Conservation (phyloP, 2,329 filamentous ascomycete genomes). For the Sclerotinia sclerotiorum region DNA sequence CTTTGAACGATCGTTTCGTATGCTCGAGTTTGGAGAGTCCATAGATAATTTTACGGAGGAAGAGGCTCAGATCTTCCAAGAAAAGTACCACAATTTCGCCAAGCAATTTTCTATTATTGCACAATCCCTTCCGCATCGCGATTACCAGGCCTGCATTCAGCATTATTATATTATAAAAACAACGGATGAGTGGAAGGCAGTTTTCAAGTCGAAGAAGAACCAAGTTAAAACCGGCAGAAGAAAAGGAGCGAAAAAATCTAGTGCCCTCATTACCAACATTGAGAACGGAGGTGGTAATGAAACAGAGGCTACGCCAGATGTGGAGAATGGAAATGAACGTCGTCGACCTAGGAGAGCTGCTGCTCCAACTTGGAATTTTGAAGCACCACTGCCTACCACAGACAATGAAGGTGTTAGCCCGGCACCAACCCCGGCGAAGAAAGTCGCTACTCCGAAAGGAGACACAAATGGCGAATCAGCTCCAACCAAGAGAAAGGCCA, state of each 20-base stretch:
- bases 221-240: constrained; percentile 57
- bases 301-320: constrained; percentile 40
- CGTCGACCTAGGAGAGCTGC: constrained; percentile 59
- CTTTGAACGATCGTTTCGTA: constrained; percentile 64
- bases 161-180: constrained; percentile 84
- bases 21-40: constrained; percentile 71
- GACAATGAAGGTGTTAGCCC: constrained; percentile 62
- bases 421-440: constrained; percentile 57
- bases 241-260: constrained; percentile 56
- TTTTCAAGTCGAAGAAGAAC: constrained; percentile 47
- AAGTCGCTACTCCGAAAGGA: constrained; percentile 47
- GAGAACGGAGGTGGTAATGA: constrained; percentile 38
- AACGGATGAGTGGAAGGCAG: constrained; percentile 70
- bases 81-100: constrained; percentile 70
- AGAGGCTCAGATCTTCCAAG: constrained; percentile 70
- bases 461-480: constrained; percentile 43
- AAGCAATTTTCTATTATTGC: constrained; percentile 84
- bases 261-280: constrained; percentile 65
- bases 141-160: constrained; percentile 78
- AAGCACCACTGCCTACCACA: constrained; percentile 50
- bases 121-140: constrained; percentile 62
- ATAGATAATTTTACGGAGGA: constrained; percentile 72
- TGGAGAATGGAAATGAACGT: constrained; percentile 57
- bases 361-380: constrained; percentile 70
- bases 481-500: constrained; percentile 43